These are phyloP conservation scores for Posidonia oceanica DNA, from an alignment of 116 monocot species.

Conservation along the genomic window DNA sequence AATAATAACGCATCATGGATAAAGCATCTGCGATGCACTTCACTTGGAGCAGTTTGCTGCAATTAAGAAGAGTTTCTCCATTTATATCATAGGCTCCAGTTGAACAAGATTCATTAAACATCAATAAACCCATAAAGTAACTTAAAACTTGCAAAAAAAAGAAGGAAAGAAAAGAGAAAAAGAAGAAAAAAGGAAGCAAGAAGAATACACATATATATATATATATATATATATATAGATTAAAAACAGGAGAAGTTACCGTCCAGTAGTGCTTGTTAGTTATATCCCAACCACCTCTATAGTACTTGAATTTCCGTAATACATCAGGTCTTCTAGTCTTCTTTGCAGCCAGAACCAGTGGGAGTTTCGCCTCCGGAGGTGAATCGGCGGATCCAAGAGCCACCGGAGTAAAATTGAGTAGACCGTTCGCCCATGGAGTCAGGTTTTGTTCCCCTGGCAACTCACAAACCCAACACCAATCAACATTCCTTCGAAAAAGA, in stretches of 20 bases:
- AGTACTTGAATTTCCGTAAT: slow-evolving; percentile 29
- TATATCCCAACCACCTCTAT: slow-evolving; percentile 57
- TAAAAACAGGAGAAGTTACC: slow-evolving; percentile 18
- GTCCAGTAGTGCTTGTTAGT: slow-evolving; percentile 62
- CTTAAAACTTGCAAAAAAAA: too few species aligned
- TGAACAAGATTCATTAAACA: too few species aligned
- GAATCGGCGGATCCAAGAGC: slow-evolving; percentile 17
- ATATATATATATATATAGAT: background rate
- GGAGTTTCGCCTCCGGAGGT: slow-evolving; percentile 23
- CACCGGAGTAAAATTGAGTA: slow-evolving; percentile 36
- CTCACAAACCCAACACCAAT: too few species aligned
- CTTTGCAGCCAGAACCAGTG: slow-evolving; percentile 40
- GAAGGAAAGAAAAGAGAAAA: background rate
- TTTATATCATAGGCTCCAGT: too few species aligned
- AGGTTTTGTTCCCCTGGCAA: slow-evolving; percentile 21
- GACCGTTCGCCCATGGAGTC: slow-evolving; percentile 28
- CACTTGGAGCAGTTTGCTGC: too few species aligned
- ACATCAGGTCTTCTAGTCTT: slow-evolving; percentile 59
- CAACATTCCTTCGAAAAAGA: too few species aligned
- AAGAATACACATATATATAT: background rate
- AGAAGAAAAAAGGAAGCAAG: background rate
- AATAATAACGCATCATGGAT: too few species aligned
- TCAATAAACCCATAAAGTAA: too few species aligned
- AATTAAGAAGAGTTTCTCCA: too few species aligned
- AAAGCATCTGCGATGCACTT: too few species aligned